Evolutionary conservation across 768 basidiomycete species (phyloP), one percentile per base, ranked within the genome.

Genomic region (Hebeloma cylindrosporum): DNA sequence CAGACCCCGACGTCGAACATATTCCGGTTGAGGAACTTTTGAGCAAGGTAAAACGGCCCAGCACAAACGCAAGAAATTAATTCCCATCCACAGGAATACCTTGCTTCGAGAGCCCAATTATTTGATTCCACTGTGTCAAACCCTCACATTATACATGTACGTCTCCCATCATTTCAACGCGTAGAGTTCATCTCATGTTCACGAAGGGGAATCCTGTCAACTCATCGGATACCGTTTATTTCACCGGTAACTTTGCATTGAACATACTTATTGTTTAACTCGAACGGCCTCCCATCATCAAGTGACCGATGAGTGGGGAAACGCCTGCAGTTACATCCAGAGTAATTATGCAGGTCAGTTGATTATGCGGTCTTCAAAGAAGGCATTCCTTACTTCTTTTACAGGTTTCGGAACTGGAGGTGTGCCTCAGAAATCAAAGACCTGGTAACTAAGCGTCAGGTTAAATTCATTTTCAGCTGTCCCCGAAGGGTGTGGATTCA

Each of bases 401-500:
- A 17, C 50, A 85, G 86, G 91, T 2, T 98, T 96, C 57, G 96
- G 96, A 14, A 94, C 93, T 16, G 89, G 77, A 58, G 88, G 88
- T 86, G 60, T 33, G 53, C 14, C 33, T 21, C 17, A 13, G 9
- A 2, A 26, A 18, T 23, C 18, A 9, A 10, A n/a, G 13, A 10
- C 4, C 8, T 14, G 3, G n/a, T 22, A 18, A 36, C 8, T 7
- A 10, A 4, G 13, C 2, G 13, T 26, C 3, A 25, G 16, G 16
- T 17, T 30, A 28, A 33, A 10, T 17, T 17, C 1, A 9, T 30
- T 27, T 33, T 11, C 59, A 80, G 95, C 95, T 23, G 73, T 99
- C 28, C 96, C 96, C 0, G 85, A 88, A 54, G 93, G 86, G 0
- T 96, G 93, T 56, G 96, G 96, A 0, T 99, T 99, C 64, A 96